Percentiles rank a stretch among this genome's conserved stretches.
Evolutionary conservation across 2,329 filamentous ascomycete species (phyloP).

Genomic region (Myriosclerotinia curreyana): DNA sequence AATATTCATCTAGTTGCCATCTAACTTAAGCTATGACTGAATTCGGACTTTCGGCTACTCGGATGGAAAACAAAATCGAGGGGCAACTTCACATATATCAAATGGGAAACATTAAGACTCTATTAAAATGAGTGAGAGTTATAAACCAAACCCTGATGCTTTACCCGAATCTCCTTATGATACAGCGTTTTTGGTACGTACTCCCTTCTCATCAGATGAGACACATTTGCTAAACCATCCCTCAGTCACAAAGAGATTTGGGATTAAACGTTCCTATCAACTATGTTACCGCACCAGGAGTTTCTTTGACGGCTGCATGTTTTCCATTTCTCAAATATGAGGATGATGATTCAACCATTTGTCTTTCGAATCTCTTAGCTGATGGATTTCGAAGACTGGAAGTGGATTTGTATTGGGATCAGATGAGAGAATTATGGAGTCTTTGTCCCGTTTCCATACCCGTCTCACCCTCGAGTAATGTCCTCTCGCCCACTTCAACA

Average conservation of each 20-base stretch:
- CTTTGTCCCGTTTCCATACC: slow-evolving; percentile 53
- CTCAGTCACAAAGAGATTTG: slow-evolving; percentile 58
- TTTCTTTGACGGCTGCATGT: slow-evolving; percentile 57
- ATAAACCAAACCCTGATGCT: slow-evolving; percentile 41
- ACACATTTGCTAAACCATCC: slow-evolving; percentile 21
- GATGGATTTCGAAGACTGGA: slow-evolving; percentile 57
- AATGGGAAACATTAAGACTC: neutral
- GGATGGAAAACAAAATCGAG: slow-evolving; percentile 6
- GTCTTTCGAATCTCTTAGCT: slow-evolving; percentile 61
- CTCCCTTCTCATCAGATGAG: neutral
- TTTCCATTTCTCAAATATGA: slow-evolving; percentile 55
- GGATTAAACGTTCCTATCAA: slow-evolving; percentile 59
- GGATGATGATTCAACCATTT: slow-evolving; percentile 49
- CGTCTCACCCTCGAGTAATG: neutral
- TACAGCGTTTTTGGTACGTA: slow-evolving; percentile 33
- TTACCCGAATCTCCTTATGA: slow-evolving; percentile 39
- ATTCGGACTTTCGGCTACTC: neutral
- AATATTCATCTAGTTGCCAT: neutral
- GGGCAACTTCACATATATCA: neutral
- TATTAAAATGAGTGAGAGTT: slow-evolving; percentile 44
- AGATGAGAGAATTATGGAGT: slow-evolving; percentile 51
- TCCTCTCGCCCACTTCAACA: neutral
- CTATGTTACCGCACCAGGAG: slow-evolving; percentile 55
- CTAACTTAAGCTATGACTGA: neutral
- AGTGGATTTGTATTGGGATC: slow-evolving; percentile 64